A percentile compares a stretch with the other conserved stretches of the same genome.
Conservation (phyloP, 805 yeast species). For the Metschnikowia chrysomelidarum region DNA sequence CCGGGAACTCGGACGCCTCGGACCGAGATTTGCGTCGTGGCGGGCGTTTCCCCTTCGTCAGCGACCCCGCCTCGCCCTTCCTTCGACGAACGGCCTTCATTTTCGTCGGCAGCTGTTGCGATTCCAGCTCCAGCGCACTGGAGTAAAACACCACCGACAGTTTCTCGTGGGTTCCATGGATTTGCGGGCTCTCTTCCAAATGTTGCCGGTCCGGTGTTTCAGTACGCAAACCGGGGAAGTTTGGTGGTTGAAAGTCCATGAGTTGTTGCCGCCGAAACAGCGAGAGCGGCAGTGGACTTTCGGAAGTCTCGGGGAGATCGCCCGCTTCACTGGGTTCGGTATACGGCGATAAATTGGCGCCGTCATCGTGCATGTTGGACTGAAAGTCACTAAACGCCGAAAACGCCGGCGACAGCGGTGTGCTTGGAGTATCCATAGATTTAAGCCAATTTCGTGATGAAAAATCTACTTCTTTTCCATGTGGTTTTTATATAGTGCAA, state of each 20-base stretch:
- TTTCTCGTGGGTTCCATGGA: conserved; percentile 1
- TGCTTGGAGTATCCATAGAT: conserved; percentile 3
- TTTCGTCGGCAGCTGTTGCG: conserved; percentile 10
- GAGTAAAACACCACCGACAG: conserved; percentile 13
- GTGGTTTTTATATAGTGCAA: no score
- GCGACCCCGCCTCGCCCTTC: conserved; percentile 1
- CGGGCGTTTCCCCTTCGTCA: conserved; percentile 1
- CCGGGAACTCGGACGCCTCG: conserved; percentile 17
- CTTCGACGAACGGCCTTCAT: conserved; percentile 7
- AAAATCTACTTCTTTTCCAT: no score
- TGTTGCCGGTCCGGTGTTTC: no score
- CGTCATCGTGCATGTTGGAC: conserved; percentile 5
- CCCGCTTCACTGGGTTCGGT: conserved; percentile 1
- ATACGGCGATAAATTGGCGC: conserved; percentile 3
- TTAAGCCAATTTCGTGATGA: no score
- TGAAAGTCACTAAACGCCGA: conserved; percentile 7
- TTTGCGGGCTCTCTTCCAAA: no score
- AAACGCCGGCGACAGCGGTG: conserved; percentile 8
- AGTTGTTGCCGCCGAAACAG: conserved; percentile 5
- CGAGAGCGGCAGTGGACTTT: no score
- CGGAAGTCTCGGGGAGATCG: background rate
- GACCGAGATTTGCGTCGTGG: conserved; percentile 15
- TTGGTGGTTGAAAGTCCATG: conserved; percentile 1
- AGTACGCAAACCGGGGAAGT: no score
- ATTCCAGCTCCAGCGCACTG: conserved; percentile 21